These are phyloP conservation scores for Rhodotorula sp. DNA, from an alignment of 1,284 basidiomycete species.

Conservation along the genomic window DNA sequence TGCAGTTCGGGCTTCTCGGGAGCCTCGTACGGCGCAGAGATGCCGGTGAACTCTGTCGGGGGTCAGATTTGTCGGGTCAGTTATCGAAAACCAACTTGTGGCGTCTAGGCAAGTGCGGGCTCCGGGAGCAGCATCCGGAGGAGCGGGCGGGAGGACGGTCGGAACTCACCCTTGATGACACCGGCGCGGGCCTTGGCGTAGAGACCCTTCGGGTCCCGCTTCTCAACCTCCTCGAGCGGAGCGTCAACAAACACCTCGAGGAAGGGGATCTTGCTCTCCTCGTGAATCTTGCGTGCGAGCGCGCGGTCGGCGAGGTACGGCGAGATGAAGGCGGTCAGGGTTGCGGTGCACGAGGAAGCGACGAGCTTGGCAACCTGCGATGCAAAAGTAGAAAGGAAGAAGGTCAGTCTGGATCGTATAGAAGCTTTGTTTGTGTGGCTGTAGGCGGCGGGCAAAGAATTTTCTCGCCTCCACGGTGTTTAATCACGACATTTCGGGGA, in stretches of 20 bases:
- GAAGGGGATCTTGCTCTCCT: slow-evolving; percentile 69
- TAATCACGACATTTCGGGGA: not conserved
- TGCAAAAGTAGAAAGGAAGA: too few relatives aligned
- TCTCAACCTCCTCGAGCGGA: slow-evolving; percentile 81
- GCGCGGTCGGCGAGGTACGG: slow-evolving; percentile 86
- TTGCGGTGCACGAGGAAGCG: slow-evolving; percentile 78
- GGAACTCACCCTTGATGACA: slow-evolving; percentile 81
- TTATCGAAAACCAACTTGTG: not conserved
- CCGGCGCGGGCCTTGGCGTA: slow-evolving; percentile 97
- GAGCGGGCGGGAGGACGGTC: not conserved
- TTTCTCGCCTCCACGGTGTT: not conserved
- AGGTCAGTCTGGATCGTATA: not conserved
- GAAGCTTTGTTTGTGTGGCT: too few relatives aligned
- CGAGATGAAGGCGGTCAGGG: slow-evolving; percentile 96
- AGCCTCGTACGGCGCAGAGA: slow-evolving; percentile 95
- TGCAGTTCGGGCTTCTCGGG: slow-evolving; percentile 86
- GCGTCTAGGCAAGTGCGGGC: not conserved
- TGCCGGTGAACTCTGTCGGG: slow-evolving; percentile 85
- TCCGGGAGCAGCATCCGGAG: not conserved
- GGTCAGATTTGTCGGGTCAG: too few relatives aligned
- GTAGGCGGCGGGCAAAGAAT: not conserved
- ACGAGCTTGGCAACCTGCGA: slow-evolving; percentile 88
- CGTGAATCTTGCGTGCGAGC: slow-evolving; percentile 79
- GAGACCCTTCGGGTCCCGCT: slow-evolving; percentile 93
- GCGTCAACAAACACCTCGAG: slow-evolving; percentile 95